Evolutionary conservation across 768 basidiomycete species (phyloP).

Genomic region (Kondoa subrosea): DNA sequence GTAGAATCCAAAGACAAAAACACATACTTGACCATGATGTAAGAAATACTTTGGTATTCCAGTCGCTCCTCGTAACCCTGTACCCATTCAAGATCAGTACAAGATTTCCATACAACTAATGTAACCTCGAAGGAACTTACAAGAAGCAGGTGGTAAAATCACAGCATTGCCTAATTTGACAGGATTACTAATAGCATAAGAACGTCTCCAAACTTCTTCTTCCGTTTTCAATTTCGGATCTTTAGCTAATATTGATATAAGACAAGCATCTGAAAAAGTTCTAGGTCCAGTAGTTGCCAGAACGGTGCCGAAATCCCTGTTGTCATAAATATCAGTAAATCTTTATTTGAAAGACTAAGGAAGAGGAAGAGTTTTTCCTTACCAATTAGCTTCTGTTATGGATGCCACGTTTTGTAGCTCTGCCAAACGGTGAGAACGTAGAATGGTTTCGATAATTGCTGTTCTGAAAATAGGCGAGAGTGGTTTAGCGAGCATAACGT

Average conservation of each 20-base stretch:
- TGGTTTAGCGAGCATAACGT: slow-evolving; percentile 7
- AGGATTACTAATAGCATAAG: background rate
- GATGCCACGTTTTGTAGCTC: background rate
- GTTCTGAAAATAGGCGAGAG: slow-evolving; percentile 3
- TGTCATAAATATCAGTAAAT: background rate
- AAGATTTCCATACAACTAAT: no score
- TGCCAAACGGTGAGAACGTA: background rate
- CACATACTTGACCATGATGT: slow-evolving; percentile 7
- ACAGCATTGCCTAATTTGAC: background rate
- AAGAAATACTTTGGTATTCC: slow-evolving; percentile 1
- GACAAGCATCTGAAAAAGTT: slow-evolving; percentile 1
- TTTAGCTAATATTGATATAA: background rate
- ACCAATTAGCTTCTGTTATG: background rate
- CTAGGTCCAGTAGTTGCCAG: background rate
- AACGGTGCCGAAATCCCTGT: background rate
- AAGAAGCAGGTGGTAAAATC: background rate
- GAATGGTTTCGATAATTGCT: background rate
- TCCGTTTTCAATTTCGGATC: background rate
- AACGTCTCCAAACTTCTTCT: background rate
- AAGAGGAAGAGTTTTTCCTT: no score
- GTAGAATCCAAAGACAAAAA: slow-evolving; percentile 14
- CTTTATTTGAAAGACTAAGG: background rate
- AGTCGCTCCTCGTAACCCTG: background rate
- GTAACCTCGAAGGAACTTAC: background rate
- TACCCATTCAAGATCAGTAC: background rate